phyloP scores from a whole-genome alignment of 768 basidiomycete genomes.

The Leucosporidium yakuticum region DNA sequence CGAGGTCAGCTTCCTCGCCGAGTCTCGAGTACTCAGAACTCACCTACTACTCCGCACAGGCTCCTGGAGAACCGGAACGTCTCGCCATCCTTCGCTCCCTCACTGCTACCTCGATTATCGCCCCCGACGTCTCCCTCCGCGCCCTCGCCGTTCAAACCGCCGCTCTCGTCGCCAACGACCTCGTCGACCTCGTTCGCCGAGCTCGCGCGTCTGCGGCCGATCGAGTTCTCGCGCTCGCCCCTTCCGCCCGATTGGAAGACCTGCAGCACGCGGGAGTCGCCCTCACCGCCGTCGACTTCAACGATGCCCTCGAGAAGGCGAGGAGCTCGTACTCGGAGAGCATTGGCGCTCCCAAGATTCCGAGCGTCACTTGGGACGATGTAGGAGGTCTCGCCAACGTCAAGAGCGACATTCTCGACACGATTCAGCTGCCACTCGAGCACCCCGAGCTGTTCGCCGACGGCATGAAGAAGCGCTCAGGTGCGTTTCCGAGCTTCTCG shows the following conservation, averaged over 20 bases:
- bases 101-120: constrained; percentile 48
- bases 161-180: constrained; percentile 75
- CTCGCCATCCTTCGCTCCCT: constrained; percentile 55
- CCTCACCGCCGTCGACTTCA: constrained; percentile 59
- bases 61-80: constrained; percentile 71
- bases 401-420: constrained; percentile 89
- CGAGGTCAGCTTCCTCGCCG: constrained; percentile 51
- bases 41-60: constrained; percentile 48
- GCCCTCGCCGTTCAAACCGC: constrained; percentile 79
- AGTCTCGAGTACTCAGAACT: background rate
- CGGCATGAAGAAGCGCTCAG: constrained; percentile 92
- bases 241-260: background rate
- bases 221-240: constrained; percentile 33
- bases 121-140: constrained; percentile 71
- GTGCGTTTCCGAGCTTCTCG: constrained; percentile 47
- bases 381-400: constrained; percentile 83
- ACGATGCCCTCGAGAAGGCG: constrained; percentile 62
- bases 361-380: constrained; percentile 93
- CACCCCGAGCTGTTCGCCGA: constrained; percentile 72
- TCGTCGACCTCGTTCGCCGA: constrained; percentile 61
- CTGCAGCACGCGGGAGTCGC: constrained; percentile 45
- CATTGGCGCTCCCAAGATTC: constrained; percentile 96
- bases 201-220: constrained; percentile 56
- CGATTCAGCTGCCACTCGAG: constrained; percentile 82
- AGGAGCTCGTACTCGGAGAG: constrained; percentile 67